Percentiles rank a stretch among this genome's conserved stretches.
phyloP scores from a whole-genome alignment of 345 rosid species.

The Crucihimalaya himalaica region DNA sequence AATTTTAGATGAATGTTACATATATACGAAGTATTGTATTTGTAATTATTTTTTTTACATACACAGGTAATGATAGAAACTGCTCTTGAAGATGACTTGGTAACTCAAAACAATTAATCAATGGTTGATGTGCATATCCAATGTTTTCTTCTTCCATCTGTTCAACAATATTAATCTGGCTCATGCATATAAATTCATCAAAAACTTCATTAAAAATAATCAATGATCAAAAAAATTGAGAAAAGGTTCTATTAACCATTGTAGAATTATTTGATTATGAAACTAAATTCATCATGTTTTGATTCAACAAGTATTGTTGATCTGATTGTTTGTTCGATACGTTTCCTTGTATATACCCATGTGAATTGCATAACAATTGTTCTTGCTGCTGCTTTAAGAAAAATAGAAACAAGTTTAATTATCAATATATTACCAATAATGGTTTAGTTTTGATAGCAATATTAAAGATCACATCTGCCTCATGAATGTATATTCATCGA shows the following conservation, averaged over 20 bases:
- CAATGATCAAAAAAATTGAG: background rate
- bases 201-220: background rate
- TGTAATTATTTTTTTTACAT: background rate
- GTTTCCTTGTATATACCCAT: background rate
- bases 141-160: background rate
- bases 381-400: background rate
- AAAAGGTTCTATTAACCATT: background rate
- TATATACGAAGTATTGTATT: background rate
- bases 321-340: background rate
- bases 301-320: background rate
- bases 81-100: constrained; percentile 13
- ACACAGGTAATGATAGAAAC: constrained; percentile 1
- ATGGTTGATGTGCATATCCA: constrained; percentile 7
- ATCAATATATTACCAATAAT: background rate
- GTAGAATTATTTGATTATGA: background rate
- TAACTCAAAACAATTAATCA: constrained; percentile 8
- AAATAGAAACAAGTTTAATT: background rate
- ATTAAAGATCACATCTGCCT: no score
- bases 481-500: background rate
- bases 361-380: background rate
- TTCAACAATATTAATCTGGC: background rate
- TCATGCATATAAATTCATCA: constrained; percentile 1
- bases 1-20: background rate
- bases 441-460: background rate
- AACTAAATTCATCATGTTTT: background rate